These are phyloP conservation scores for Isatis lusitanica DNA, from an alignment of 441 rosid genomes.

Conservation along the genomic window DNA sequence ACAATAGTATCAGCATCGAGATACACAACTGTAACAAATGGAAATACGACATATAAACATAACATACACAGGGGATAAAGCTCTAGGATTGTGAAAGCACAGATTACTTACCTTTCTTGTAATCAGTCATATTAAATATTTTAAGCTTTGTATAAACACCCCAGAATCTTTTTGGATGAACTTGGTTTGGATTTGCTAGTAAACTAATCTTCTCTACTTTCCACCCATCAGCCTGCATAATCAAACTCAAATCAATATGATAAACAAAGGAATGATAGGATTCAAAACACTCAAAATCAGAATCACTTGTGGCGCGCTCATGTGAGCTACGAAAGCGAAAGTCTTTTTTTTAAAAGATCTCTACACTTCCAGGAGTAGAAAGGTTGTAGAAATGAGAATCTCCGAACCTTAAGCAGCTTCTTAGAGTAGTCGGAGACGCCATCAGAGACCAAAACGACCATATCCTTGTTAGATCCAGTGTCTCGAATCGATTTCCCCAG, in stretches of 20 bases:
- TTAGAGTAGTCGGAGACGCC: slow-evolving; percentile 79
- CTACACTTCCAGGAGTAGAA: background rate
- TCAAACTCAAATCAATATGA: background rate
- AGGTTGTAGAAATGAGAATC: background rate
- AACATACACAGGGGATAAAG: background rate
- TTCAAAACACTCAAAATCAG: background rate
- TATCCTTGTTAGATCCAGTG: slow-evolving; percentile 73
- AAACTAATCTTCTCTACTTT: slow-evolving; percentile 86
- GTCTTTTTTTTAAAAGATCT: background rate
- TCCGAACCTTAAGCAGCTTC: slow-evolving; percentile 61
- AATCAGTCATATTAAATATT: slow-evolving; percentile 82
- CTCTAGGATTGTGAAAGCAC: background rate
- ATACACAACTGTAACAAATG: slow-evolving; percentile 67
- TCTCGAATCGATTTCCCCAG: slow-evolving; percentile 86
- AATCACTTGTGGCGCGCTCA: background rate
- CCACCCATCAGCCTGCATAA: slow-evolving; percentile 92
- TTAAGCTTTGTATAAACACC: slow-evolving; percentile 92
- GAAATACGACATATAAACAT: slow-evolving; percentile 5
- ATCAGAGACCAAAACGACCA: slow-evolving; percentile 90
- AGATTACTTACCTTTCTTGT: slow-evolving; percentile 60
- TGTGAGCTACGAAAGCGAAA: background rate
- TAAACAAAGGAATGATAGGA: background rate
- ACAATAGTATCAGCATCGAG: slow-evolving; percentile 97
- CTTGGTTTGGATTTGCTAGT: slow-evolving; percentile 84
- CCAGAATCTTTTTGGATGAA: slow-evolving; percentile 87